Percentiles rank a stretch among this genome's conserved stretches.
Conservation (phyloP, 2,329 filamentous ascomycete species). For the Sporothrix sp. region DNA sequence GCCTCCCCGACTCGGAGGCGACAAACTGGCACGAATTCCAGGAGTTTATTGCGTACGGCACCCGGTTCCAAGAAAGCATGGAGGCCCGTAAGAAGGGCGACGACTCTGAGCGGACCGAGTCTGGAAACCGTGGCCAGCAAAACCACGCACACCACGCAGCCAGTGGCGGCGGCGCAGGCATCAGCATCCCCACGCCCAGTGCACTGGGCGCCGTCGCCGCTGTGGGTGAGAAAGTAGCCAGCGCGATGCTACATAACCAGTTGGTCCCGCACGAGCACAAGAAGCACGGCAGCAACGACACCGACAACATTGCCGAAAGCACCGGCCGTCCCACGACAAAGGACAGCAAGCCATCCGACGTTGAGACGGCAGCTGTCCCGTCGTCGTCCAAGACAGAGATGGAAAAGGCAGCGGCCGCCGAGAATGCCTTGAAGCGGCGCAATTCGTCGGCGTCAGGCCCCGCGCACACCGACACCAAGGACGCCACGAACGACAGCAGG, state of each 20-base stretch:
- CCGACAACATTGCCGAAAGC: neutral
- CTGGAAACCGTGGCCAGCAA: neutral
- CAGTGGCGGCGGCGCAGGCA: conserved; percentile 29
- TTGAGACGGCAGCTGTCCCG: conserved; percentile 19
- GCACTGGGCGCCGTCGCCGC: conserved; percentile 26
- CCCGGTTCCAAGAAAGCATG: conserved; percentile 63
- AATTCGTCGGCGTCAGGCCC: conserved; percentile 11
- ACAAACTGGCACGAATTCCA: conserved; percentile 89
- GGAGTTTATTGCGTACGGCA: conserved; percentile 67
- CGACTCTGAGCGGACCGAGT: conserved; percentile 32
- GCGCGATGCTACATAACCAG: conserved; percentile 11
- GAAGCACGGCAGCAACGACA: neutral
- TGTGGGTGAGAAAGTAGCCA: conserved; percentile 27
- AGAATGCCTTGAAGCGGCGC: conserved; percentile 20
- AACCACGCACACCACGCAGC: conserved; percentile 19
- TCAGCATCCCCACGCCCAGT: conserved; percentile 34
- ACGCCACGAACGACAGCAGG: too few relatives aligned
- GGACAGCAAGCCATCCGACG: conserved; percentile 21
- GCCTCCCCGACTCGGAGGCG: conserved; percentile 93
- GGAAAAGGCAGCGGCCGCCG: conserved; percentile 23
- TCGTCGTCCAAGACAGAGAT: conserved; percentile 20
- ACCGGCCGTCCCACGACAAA: conserved; percentile 6
- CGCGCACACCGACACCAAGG: conserved; percentile 14
- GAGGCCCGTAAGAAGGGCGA: conserved; percentile 43
- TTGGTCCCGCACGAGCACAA: conserved; percentile 15